A percentile compares a stretch with the other conserved stretches of the same genome.
Conservation (phyloP, 164 flowering plant genomes). For the Aristolochia fimbriata region DNA sequence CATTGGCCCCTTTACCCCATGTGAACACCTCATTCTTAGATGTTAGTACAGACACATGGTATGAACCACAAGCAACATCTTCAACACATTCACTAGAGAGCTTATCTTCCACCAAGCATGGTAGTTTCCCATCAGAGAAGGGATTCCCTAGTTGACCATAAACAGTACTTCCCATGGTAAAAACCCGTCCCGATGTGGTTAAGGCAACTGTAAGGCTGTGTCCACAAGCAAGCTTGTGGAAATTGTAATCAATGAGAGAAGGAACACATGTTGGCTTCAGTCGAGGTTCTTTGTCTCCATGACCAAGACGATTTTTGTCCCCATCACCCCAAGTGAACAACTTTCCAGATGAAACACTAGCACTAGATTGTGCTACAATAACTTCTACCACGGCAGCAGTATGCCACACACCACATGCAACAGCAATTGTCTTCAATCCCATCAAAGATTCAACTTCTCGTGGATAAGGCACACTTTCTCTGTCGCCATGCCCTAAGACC, state of each 20-base stretch:
- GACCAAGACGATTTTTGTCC: slow-evolving; percentile 34
- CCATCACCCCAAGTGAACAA: slow-evolving; percentile 41
- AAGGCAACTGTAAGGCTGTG: slow-evolving; percentile 30
- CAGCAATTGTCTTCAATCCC: slow-evolving; percentile 31
- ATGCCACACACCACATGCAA: slow-evolving; percentile 37
- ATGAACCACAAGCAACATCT: slow-evolving; percentile 72
- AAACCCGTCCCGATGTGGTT: slow-evolving; percentile 30
- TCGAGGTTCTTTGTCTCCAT: slow-evolving; percentile 32
- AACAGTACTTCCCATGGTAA: slow-evolving; percentile 32
- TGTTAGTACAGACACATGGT: slow-evolving; percentile 65
- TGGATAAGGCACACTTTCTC: slow-evolving; percentile 23
- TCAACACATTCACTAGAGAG: slow-evolving; percentile 26
- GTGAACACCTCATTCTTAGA: slow-evolving; percentile 69
- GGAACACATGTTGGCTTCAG: slow-evolving; percentile 31
- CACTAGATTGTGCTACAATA: slow-evolving; percentile 25
- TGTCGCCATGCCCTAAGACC: slow-evolving; percentile 30
- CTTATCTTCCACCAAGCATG: slow-evolving; percentile 26
- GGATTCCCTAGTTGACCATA: slow-evolving; percentile 38
- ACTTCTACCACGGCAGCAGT: slow-evolving; percentile 37
- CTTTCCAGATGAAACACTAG: slow-evolving; percentile 28
- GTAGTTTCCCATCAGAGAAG: slow-evolving; percentile 27
- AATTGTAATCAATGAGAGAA: slow-evolving; percentile 29
- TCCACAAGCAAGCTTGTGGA: slow-evolving; percentile 32
- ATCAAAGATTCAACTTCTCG: slow-evolving; percentile 28
- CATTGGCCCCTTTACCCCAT: slow-evolving; percentile 88